phyloP scores from a whole-genome alignment of 1,139 yeast genomes.

The Geotrichum reessii region DNA sequence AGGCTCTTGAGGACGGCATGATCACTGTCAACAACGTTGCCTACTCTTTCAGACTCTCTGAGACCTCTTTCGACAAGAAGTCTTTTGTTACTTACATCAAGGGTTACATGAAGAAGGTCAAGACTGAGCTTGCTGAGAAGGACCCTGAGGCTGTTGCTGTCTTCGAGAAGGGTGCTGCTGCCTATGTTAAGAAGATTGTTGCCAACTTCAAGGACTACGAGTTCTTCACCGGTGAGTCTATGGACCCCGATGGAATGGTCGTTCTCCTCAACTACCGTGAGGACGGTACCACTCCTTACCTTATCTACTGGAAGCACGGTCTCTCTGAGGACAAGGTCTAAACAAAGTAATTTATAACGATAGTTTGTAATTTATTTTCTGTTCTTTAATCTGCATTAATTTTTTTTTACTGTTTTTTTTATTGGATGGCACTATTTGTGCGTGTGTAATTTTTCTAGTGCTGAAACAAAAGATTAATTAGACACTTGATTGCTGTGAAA shows the following conservation, averaged over 20 bases:
- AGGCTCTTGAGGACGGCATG: constrained; percentile 70
- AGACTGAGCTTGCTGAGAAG: constrained; percentile 80
- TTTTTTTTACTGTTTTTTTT: neutral
- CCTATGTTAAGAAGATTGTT: constrained; percentile 92
- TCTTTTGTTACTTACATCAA: constrained; percentile 92
- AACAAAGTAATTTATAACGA: constrained; percentile 27
- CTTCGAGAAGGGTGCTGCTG: constrained; percentile 95
- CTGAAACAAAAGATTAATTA: too few species aligned
- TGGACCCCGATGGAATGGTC: constrained; percentile 99
- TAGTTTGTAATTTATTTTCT: neutral
- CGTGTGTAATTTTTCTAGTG: too few species aligned
- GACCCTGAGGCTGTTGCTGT: constrained; percentile 79
- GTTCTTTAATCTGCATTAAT: neutral
- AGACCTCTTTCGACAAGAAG: constrained; percentile 94
- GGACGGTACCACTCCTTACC: constrained; percentile 97
- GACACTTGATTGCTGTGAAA: too few species aligned
- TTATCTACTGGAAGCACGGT: constrained; percentile 99
- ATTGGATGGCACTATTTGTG: neutral
- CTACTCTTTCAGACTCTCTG: constrained; percentile 96
- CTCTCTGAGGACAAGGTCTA: constrained; percentile 82
- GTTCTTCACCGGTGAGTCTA: constrained; percentile 98
- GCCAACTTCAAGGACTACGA: constrained; percentile 98
- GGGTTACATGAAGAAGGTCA: constrained; percentile 96
- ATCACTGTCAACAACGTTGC: constrained; percentile 96
- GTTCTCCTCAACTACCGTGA: constrained; percentile 99